phyloP scores from a whole-genome alignment of 2,329 filamentous ascomycete species.

The Achaetomium macrosporum region DNA sequence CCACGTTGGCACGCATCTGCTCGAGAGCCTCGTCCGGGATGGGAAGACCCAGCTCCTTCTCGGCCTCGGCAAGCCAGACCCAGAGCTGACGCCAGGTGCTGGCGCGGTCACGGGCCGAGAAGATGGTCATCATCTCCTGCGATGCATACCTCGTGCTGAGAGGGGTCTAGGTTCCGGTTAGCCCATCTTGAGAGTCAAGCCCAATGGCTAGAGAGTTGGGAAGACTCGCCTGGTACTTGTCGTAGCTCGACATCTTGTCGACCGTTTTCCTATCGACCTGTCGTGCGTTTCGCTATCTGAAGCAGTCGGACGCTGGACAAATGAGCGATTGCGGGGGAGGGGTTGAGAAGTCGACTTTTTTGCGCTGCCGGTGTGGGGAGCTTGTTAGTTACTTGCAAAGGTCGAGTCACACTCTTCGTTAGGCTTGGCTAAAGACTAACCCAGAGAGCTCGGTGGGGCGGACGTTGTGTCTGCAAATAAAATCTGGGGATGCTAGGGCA shows the following conservation, averaged over 20 bases:
- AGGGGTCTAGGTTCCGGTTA: slow-evolving; percentile 48
- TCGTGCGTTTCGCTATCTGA: background rate
- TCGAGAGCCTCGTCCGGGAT: slow-evolving; percentile 71
- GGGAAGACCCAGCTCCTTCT: slow-evolving; percentile 71
- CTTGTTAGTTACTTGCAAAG: background rate
- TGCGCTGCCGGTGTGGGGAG: background rate
- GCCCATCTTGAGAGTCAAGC: background rate
- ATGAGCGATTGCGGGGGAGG: slow-evolving; percentile 13
- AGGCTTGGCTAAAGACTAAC: background rate
- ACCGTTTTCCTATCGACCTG: background rate
- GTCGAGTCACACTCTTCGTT: background rate
- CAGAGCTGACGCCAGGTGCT: slow-evolving; percentile 81
- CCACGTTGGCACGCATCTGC: slow-evolving; percentile 67
- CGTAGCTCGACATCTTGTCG: slow-evolving; percentile 24
- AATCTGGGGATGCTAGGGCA: background rate
- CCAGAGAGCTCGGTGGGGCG: too few species aligned
- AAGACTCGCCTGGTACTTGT: slow-evolving; percentile 22
- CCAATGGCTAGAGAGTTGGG: background rate
- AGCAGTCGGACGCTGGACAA: background rate
- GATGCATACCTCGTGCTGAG: slow-evolving; percentile 68
- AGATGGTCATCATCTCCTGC: slow-evolving; percentile 70
- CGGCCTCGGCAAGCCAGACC: slow-evolving; percentile 74
- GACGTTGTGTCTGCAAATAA: background rate
- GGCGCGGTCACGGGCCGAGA: slow-evolving; percentile 68
- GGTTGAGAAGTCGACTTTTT: background rate